Evolutionary conservation across 164 flowering plant species (phyloP), one percentile per base, ranked within the genome.

Genomic region (Aristolochia californica): DNA sequence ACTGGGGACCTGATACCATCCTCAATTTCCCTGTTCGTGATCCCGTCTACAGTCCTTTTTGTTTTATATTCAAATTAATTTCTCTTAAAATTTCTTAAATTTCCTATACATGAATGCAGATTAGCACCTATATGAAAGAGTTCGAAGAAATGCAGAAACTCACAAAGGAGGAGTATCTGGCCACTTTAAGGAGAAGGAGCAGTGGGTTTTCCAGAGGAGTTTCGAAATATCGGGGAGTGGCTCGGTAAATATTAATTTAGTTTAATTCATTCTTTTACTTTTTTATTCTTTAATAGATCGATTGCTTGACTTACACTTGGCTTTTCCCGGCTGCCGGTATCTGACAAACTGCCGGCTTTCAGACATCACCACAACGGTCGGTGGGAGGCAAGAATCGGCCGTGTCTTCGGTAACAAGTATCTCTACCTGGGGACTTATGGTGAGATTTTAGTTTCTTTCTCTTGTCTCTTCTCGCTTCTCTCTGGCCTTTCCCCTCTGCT

Each of bases 181-280:
- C 90, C 0, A 67, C 84, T 0, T 57, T 87, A 11, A 60, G 96
- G 47, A 62, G 99, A 14, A 72, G 70, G 56, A 90, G 99, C 63
- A 87, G 87, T 56, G 99, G 99, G 9, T 90, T 94, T 58, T 81
- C 99, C 0, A 79, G 99, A 65, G 99, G 99, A 1, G 96, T 87
- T 20, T 94, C 99, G 4, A 87, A 90, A 61, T 94, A 94, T 51
- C 84, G 99, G 3, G 99, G 99, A 13, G 99, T 94, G 13, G 99
- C 99, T 0, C 81, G 89, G 98, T 88, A 73, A 16, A 54, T 22
- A 20, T 16, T 17, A 14, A 40, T 7, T 5, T 23, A 18, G 13
- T 50, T 22, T 50, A 5, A 25, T 30, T 10, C 45, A 9, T 26
- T 15, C 17, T 14, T 12, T 12, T 24, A 5, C 27, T 16, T 16